These are phyloP conservation scores for Oidiodendron maius DNA, from an alignment of 495 filamentous ascomycete species.

Conservation along the genomic window DNA sequence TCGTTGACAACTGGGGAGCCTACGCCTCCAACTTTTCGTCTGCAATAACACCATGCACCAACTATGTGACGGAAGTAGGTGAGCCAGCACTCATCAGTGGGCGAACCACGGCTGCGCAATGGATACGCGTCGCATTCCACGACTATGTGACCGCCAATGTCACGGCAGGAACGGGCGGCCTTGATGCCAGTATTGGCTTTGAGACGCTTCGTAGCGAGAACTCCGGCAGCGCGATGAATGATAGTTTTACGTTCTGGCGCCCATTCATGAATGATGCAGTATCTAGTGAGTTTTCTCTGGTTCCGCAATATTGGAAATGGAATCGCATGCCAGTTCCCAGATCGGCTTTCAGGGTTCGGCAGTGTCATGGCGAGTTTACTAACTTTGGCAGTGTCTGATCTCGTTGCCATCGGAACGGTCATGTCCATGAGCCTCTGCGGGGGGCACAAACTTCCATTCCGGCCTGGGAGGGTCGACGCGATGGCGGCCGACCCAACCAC, in stretches of 20 bases:
- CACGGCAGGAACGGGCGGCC: conserved; percentile 14
- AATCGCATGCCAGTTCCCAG: too few species aligned
- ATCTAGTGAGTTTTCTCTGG: conserved; percentile 1
- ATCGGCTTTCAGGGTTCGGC: background rate
- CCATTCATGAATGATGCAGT: conserved; percentile 12
- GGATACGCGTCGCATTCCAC: conserved; percentile 16
- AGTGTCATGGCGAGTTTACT: background rate
- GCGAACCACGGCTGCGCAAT: conserved; percentile 15
- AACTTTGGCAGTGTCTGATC: conserved; percentile 13
- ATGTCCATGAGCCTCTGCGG: conserved; percentile 15
- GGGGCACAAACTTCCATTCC: conserved; percentile 25
- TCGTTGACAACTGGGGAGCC: conserved; percentile 28
- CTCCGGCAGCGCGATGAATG: conserved; percentile 24
- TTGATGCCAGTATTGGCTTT: conserved; percentile 29
- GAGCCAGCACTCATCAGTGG: conserved; percentile 8
- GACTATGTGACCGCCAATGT: conserved; percentile 17
- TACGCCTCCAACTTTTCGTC: conserved; percentile 28
- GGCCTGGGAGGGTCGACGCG: conserved; percentile 36
- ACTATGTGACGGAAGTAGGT: conserved; percentile 13
- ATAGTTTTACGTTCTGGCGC: conserved; percentile 10
- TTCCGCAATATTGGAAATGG: too few species aligned
- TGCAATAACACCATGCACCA: conserved; percentile 28
- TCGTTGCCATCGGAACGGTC: conserved; percentile 12
- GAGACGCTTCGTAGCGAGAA: conserved; percentile 27
- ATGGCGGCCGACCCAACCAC: conserved; percentile 28